These are phyloP conservation scores for Podaxis sp. DNA, from an alignment of 768 basidiomycete species.

Conservation along the genomic window DNA sequence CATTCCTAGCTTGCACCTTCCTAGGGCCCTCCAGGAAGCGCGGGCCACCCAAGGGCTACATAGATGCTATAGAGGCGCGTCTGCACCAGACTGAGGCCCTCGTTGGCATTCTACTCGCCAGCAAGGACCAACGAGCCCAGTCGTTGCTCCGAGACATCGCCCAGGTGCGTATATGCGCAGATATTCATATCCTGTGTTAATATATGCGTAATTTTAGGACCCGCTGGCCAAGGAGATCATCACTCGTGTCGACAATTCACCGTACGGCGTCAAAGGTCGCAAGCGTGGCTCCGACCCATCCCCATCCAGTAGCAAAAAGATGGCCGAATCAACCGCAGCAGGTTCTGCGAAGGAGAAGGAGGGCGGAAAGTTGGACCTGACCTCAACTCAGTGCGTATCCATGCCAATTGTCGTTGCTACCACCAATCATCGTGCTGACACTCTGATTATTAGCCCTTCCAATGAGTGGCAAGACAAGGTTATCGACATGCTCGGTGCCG, in stretches of 20 bases:
- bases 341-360: constrained; percentile 19
- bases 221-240: constrained; percentile 77
- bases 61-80: constrained; percentile 89
- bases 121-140: constrained; percentile 34
- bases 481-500: constrained; percentile 31
- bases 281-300: constrained; percentile 33
- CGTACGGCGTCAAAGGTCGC: constrained; percentile 74
- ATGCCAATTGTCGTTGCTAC: not conserved
- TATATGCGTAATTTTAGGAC: constrained; percentile 43
- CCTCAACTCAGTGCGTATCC: constrained; percentile 57
- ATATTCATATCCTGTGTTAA: constrained; percentile 8
- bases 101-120: constrained; percentile 73
- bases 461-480: constrained; percentile 84
- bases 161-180: constrained; percentile 30
- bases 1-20: constrained; percentile 62
- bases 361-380: constrained; percentile 31
- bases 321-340: constrained; percentile 19
- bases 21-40: constrained; percentile 77
- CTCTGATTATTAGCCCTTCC: constrained; percentile 52
- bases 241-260: constrained; percentile 72
- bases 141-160: constrained; percentile 46
- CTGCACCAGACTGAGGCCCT: constrained; percentile 90
- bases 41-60: constrained; percentile 91
- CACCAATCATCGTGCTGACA: not conserved
- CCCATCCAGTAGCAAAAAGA: constrained; percentile 16